Percentiles rank a stretch among this genome's conserved stretches.
phyloP scores from a whole-genome alignment of 768 basidiomycete genomes.

The Russula emetica region DNA sequence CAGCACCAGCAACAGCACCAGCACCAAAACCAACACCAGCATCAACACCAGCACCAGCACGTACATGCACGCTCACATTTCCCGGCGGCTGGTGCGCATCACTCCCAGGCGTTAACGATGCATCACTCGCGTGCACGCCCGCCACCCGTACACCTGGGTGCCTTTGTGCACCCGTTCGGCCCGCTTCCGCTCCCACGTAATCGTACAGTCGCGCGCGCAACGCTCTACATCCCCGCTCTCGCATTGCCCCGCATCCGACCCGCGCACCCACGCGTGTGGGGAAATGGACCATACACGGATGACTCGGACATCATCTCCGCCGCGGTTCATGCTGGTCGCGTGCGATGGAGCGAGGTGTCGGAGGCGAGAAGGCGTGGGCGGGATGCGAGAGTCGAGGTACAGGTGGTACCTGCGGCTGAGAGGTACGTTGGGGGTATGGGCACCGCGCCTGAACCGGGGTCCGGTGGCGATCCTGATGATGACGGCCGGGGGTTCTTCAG shows the following conservation, averaged over 20 bases:
- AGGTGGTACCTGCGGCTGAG: constrained; percentile 42
- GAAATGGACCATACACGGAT: constrained; percentile 65
- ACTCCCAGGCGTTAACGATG: constrained; percentile 4
- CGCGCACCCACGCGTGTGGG: constrained; percentile 59
- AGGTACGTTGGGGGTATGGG: constrained; percentile 45
- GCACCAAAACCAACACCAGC: constrained; percentile 17
- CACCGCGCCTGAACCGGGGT: constrained; percentile 23
- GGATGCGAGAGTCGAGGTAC: constrained; percentile 42
- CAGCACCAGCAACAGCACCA: constrained; percentile 30
- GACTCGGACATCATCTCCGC: constrained; percentile 70
- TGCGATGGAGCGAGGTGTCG: constrained; percentile 42
- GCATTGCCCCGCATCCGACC: constrained; percentile 56
- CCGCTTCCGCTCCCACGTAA: constrained; percentile 50
- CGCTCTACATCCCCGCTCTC: constrained; percentile 44
- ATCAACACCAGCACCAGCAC: constrained; percentile 29
- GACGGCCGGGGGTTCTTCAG: constrained; percentile 61
- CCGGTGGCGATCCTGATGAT: constrained; percentile 40
- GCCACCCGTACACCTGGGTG: constrained; percentile 43
- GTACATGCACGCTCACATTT: constrained; percentile 20
- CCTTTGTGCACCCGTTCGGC: constrained; percentile 52
- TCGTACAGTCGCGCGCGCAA: constrained; percentile 24
- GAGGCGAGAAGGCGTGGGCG: constrained; percentile 38
- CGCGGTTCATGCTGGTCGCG: constrained; percentile 59
- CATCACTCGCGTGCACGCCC: constrained; percentile 24
- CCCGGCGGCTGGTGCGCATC: constrained; percentile 1